Conservation (phyloP, 768 basidiomycete species). For the Rhizopogon rudus region DNA sequence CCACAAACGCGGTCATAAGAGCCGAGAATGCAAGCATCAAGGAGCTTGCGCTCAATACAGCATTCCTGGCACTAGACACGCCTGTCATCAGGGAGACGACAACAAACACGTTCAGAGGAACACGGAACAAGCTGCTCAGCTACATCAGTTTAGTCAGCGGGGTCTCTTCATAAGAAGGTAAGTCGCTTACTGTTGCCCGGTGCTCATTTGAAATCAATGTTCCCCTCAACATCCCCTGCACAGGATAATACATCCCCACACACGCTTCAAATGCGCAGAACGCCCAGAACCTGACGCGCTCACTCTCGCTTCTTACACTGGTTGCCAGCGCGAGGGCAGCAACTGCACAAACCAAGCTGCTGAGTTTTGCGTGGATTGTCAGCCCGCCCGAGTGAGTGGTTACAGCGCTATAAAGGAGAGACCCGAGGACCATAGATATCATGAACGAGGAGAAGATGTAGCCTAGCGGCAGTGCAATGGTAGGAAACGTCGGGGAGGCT, state of each 20-base stretch:
- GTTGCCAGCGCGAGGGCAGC: conserved; percentile 52
- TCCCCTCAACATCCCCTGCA: conserved; percentile 71
- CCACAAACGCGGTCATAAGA: conserved; percentile 48
- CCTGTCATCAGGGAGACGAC: conserved; percentile 65
- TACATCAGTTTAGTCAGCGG: conserved; percentile 18
- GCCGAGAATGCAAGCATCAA: conserved; percentile 55
- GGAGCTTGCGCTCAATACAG: conserved; percentile 56
- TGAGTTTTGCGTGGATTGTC: conserved; percentile 61
- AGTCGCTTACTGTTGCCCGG: conserved; percentile 59
- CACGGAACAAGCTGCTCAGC: conserved; percentile 68
- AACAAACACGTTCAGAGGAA: conserved; percentile 72
- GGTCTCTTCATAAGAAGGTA: background rate
- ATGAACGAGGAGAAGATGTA: conserved; percentile 81
- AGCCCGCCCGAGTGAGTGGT: conserved; percentile 26
- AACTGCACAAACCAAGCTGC: conserved; percentile 55
- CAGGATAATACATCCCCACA: conserved; percentile 77
- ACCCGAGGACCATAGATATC: conserved; percentile 80
- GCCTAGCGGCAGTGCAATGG: conserved; percentile 55
- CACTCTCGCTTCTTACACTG: conserved; percentile 39
- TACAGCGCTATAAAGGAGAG: conserved; percentile 59
- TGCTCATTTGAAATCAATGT: conserved; percentile 65
- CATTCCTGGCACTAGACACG: conserved; percentile 56
- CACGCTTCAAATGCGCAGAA: conserved; percentile 75
- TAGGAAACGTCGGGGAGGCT: conserved; percentile 32
- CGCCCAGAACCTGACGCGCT: conserved; percentile 59